Conservation (phyloP, 169 alveolate species). For the Plasmodium cynomolgi region DNA sequence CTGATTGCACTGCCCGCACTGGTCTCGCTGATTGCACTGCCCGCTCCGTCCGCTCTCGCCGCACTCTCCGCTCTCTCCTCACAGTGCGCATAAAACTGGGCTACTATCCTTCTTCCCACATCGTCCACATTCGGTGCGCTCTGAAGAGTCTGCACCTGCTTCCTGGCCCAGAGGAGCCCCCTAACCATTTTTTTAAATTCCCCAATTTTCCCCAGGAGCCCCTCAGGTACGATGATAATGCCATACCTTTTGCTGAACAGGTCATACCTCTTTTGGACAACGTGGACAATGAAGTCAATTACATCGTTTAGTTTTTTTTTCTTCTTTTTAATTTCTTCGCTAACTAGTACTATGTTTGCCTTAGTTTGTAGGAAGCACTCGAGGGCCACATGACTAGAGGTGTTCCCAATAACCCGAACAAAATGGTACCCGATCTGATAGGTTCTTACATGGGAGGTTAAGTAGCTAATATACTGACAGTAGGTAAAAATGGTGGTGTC, state of each 20-base stretch:
- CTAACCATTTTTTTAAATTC: conserved; percentile 90
- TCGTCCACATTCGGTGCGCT: background rate
- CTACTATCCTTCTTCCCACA: background rate
- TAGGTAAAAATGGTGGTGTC: conserved; percentile 96
- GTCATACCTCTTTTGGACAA: conserved; percentile 86
- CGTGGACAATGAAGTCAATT: conserved; percentile 86
- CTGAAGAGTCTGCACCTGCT: conserved; percentile 45
- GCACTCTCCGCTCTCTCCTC: too few relatives aligned
- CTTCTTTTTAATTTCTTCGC: conserved; percentile 92
- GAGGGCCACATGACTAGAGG: conserved; percentile 95
- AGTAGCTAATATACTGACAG: conserved; percentile 92
- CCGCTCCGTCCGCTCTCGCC: too few relatives aligned
- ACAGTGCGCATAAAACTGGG: background rate
- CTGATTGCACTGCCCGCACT: too few relatives aligned
- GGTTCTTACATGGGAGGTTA: conserved; percentile 88
- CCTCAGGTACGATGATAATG: conserved; percentile 94
- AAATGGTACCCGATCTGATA: conserved; percentile 92
- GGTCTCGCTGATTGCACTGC: too few relatives aligned
- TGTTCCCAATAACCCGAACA: conserved; percentile 94
- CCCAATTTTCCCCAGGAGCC: conserved; percentile 92
- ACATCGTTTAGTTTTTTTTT: conserved; percentile 86
- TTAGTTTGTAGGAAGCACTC: conserved; percentile 94
- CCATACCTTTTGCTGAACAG: conserved; percentile 91
- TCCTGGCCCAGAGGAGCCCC: conserved; percentile 89
- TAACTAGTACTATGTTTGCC: conserved; percentile 91